Base-by-base conservation (phyloP, 208 protist species). In the Angomonas desouzai region DNA sequence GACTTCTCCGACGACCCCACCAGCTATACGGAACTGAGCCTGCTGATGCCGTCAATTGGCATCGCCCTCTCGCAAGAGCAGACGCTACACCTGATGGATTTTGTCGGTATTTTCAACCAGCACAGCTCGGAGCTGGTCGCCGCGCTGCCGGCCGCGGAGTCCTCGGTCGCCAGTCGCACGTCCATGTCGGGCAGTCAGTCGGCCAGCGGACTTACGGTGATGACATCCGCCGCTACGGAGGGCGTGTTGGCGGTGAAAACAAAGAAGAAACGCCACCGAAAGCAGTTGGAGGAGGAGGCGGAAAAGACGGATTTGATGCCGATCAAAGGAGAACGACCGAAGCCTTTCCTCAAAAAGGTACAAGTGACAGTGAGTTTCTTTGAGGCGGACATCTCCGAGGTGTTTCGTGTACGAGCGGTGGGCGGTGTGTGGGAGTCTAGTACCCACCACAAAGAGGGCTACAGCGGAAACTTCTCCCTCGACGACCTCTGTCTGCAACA, bases 71-170 rank as follows among this genome's bases (percentile, higher is more conserved):
- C 80, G 1, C 59, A 76, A 49, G 53, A 43, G 29, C 89, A 94
- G 69, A 66, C 81, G 22, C 57, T 81, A 47, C 85, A 78, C 27
- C 27, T 81, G 20, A 73, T 94, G 60, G 82, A 91, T 40, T 71
- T 92, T 16, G 55, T 87, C 3, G 89, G 85, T 0, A 76, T 77
- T 3, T 74, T 89, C 28, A 20, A 81, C 33, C 69, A 76, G 32
- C 58, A 64, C 25, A 66, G 56, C 51, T 51, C 20, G 18, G 45
- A 51, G n/a, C 45, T 51, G n/a, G 45, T 51, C 9, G 20, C 45
- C 6, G 45, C 18, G 10, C 45, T 51, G 20, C 45, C 45, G 36
- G 36, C 36, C n/a, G 6, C 45, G 6, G 20, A 51, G 9, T 51
- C 45, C 6, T 51, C 45, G 3, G 18, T 27, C 3, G 6, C 18